Percentiles rank a stretch among this genome's conserved stretches.
Conservation (phyloP, 2,329 filamentous ascomycete genomes). For the Nigrospora oryzae region DNA sequence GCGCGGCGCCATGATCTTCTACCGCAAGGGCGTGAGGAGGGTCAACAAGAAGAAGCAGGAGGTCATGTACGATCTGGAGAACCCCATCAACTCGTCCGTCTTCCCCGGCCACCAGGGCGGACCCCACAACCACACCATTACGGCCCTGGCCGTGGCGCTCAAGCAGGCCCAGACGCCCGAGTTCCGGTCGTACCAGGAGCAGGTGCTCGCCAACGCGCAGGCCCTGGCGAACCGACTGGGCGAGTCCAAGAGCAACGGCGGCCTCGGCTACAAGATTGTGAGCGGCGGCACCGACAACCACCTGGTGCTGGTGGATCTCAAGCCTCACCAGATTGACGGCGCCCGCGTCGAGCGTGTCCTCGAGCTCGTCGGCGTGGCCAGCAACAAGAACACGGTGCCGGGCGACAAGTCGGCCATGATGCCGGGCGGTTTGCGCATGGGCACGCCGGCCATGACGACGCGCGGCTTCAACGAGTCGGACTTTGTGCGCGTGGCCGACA, state of each 20-base stretch:
- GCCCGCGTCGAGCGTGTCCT: conserved; percentile 83
- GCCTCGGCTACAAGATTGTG: conserved; percentile 80
- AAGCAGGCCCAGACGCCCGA: conserved; percentile 86
- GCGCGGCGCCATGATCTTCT: conserved; percentile 97
- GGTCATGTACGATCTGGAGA: conserved; percentile 82
- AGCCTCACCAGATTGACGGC: conserved; percentile 80
- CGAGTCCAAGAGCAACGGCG: conserved; percentile 62
- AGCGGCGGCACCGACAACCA: conserved; percentile 96
- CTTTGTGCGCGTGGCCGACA: conserved; percentile 77
- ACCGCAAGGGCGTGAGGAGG: conserved; percentile 80
- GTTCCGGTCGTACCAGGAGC: conserved; percentile 87
- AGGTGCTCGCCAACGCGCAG: conserved; percentile 86
- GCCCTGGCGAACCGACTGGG: conserved; percentile 66
- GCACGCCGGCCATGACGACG: conserved; percentile 95
- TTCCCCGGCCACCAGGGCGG: conserved; percentile 98
- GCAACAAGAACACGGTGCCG: conserved; percentile 98
- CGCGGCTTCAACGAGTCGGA: conserved; percentile 85
- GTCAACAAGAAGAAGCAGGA: conserved; percentile 84
- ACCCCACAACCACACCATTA: conserved; percentile 98
- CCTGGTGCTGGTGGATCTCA: conserved; percentile 85
- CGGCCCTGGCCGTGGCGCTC: conserved; percentile 84
- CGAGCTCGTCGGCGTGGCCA: conserved; percentile 89
- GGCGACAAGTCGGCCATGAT: conserved; percentile 91
- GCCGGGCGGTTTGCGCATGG: conserved; percentile 87
- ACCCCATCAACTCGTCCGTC: conserved; percentile 89